Conservation (phyloP, 257 asterid genomes). For the Solanum tacnaense region DNA sequence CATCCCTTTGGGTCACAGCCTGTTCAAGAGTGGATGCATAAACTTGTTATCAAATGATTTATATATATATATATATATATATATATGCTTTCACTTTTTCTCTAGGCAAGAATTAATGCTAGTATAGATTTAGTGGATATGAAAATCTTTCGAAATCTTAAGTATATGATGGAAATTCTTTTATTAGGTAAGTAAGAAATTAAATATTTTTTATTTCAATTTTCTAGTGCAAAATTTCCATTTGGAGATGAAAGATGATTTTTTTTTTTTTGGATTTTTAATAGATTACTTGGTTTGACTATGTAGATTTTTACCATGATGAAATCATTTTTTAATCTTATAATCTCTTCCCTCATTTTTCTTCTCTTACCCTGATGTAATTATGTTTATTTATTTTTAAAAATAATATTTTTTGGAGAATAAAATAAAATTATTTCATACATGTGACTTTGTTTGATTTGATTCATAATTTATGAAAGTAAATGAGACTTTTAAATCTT, state of each 20-base stretch:
- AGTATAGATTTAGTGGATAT: neutral
- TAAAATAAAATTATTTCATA: neutral
- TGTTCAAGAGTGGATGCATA: neutral
- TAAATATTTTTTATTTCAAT: no score
- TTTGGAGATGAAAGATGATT: no score
- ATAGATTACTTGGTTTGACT: no score
- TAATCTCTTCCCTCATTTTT: no score
- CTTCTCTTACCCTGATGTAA: neutral
- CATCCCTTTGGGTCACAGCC: neutral
- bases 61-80: neutral
- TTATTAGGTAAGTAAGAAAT: no score
- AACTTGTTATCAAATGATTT: neutral
- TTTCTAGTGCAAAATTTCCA: neutral
- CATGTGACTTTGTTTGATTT: neutral
- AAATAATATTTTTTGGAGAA: neutral
- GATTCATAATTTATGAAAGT: neutral
- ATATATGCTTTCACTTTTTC: no score
- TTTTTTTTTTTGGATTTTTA: no score
- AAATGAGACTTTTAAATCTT: neutral
- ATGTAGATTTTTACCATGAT: no score
- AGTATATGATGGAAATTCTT: neutral
- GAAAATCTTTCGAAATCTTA: no score
- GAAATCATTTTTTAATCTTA: no score
- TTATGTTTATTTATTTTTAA: neutral
- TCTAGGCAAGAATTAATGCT: neutral